Evolutionary conservation across 2,329 filamentous ascomycete genomes (phyloP).

Genomic region (Xylariales sp.): DNA sequence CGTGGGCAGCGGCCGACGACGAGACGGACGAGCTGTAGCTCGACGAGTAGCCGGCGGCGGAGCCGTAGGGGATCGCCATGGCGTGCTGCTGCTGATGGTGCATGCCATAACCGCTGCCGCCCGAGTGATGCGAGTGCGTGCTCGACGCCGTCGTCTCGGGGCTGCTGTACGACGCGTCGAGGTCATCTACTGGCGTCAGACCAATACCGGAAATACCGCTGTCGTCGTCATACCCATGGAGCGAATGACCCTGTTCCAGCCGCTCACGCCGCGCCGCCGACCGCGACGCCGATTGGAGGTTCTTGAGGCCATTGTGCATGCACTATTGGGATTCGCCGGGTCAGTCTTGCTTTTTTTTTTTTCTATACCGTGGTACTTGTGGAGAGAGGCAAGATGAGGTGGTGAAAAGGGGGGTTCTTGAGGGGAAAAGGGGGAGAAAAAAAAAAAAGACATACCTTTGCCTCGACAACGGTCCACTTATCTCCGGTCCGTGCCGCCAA

Average conservation of each 20-base stretch:
- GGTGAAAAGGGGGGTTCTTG: not conserved
- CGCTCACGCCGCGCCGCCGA: constrained; percentile 74
- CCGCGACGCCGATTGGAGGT: constrained; percentile 76
- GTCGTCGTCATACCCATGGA: constrained; percentile 72
- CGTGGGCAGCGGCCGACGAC: constrained; percentile 52
- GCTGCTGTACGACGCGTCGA: constrained; percentile 68
- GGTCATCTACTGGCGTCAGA: constrained; percentile 69
- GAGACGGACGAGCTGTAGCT: constrained; percentile 67
- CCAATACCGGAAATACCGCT: constrained; percentile 74
- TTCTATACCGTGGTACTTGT: no score
- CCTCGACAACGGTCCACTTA: constrained; percentile 79
- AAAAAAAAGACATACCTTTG: constrained; percentile 61
- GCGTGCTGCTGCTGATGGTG: constrained; percentile 14
- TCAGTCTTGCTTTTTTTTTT: constrained; percentile 3
- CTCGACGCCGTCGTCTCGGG: constrained; percentile 62
- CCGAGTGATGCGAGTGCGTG: constrained; percentile 52
- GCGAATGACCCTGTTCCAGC: constrained; percentile 59
- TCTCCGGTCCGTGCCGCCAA: constrained; percentile 82
- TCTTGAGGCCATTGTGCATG: constrained; percentile 86
- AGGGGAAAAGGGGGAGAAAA: no score
- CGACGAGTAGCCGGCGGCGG: constrained; percentile 45
- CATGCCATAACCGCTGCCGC: constrained; percentile 44
- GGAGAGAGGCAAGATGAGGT: no score
- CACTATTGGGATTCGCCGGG: constrained; percentile 62
- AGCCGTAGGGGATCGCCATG: constrained; percentile 34